A percentile compares a stretch with the other conserved stretches of the same genome.
Evolutionary conservation across 768 basidiomycete genomes (phyloP).

Genomic region (Suillus subalutaceus): DNA sequence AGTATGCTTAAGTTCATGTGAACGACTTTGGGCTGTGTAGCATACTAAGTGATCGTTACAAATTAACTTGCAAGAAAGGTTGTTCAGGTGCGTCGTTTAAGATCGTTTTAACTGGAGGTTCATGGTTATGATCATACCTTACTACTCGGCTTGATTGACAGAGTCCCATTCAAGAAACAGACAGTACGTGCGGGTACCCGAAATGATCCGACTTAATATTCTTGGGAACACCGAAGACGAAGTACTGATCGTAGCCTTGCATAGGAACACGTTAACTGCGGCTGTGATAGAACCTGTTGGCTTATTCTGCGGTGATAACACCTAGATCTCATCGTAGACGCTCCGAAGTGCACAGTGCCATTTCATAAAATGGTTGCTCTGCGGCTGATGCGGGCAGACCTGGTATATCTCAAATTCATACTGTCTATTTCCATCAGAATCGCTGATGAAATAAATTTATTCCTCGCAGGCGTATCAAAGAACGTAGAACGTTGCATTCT

Average conservation of each 20-base stretch:
- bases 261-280: background rate
- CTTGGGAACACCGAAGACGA: background rate
- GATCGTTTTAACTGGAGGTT: background rate
- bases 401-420: background rate
- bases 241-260: background rate
- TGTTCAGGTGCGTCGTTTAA: background rate
- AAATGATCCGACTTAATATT: background rate
- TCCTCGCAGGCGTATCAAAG: background rate
- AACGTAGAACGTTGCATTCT: background rate
- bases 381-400: background rate
- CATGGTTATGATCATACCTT: background rate
- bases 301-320: background rate
- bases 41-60: background rate
- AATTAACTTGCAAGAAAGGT: background rate
- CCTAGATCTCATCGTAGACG: background rate
- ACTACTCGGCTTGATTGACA: background rate
- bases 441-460: background rate
- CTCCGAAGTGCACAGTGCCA: background rate
- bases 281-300: background rate
- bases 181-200: background rate
- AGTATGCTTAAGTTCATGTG: background rate
- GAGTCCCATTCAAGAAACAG: background rate
- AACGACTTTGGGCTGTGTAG: background rate
- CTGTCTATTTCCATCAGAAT: background rate
- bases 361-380: background rate